These are phyloP conservation scores for Hanseniaspora lindneri DNA, from an alignment of 805 yeast genomes.

Conservation along the genomic window DNA sequence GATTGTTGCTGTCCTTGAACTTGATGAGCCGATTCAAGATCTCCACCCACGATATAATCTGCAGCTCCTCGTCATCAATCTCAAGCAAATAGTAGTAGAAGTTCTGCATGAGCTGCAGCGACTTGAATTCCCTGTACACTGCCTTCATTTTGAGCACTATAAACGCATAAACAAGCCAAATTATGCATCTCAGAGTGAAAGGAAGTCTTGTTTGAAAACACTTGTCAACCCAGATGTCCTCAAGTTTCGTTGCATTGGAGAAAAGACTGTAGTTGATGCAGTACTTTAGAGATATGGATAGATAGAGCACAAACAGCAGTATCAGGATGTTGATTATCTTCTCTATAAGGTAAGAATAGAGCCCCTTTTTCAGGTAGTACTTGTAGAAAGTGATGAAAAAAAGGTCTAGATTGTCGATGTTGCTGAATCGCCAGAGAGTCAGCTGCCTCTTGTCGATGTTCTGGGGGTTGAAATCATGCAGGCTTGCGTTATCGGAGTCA, in stretches of 20 bases:
- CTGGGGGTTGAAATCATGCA: conserved; percentile 34
- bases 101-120: conserved; percentile 59
- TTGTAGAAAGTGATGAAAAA: conserved; percentile 73
- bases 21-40: conserved; percentile 65
- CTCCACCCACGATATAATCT: conserved; percentile 86
- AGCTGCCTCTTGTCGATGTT: conserved; percentile 51
- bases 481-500: conserved; percentile 16
- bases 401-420: conserved; percentile 79
- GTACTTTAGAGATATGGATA: conserved; percentile 66
- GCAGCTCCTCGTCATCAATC: conserved; percentile 69
- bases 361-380: conserved; percentile 79
- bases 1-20: conserved; percentile 69
- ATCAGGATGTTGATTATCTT: conserved; percentile 59
- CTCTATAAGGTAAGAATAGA: conserved; percentile 59
- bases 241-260: conserved; percentile 25
- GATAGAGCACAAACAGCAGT: conserved; percentile 62
- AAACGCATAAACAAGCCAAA: conserved; percentile 50
- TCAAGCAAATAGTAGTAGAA: conserved; percentile 64
- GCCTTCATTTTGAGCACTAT: conserved; percentile 43
- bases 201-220: conserved; percentile 37
- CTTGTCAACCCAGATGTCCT: conserved; percentile 31
- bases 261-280: conserved; percentile 61
- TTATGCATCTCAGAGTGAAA: conserved; percentile 42
- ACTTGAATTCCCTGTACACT: conserved; percentile 49
- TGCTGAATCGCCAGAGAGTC: conserved; percentile 94